Base-by-base conservation (phyloP, 352 stramenopile species). In the Pythium grandisporangium region DNA sequence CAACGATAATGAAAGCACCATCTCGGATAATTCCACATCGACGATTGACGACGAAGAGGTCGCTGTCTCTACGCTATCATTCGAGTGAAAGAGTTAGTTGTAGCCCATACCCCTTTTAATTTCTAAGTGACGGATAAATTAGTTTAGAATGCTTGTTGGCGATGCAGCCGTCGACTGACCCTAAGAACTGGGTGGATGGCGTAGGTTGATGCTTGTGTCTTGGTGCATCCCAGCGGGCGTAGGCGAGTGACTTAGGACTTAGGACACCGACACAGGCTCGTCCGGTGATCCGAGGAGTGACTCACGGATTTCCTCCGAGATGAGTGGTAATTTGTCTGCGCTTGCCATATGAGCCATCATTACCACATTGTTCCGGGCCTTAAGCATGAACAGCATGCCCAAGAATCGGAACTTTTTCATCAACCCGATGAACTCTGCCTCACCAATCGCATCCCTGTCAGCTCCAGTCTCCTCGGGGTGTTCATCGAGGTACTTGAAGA, bases 371-470 rank as follows among this genome's bases (percentile, higher is more conserved):
- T 75, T 72, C 34, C 79, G 79, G 20, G 69, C 70, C 27, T 68
- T 82, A 11, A 66, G 63, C 30, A 87, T 43, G 42, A 87, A 84
- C 2, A 87, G 65, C 21, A 63, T 63, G n/a, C 59, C 62, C 13
- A 87, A 53, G 53, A 87, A 87, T 17, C 67, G 68, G 42, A 82
- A 80, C 25, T 75, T 65, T 8, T 58, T 52, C 21, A 82, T 64
- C 3, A 84, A 45, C 1, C 42, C 51, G 13, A 54, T 56, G 39
- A 87, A 81, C 27, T 61, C 42, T 25, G 26, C 39, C 49, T 73
- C 50, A 29, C 72, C 61, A 27, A 81, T 60, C 14, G 37, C 25
- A 32, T 55, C 29, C 63, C 58, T 75, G 14, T 62, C 37, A 2
- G 30, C 35, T 7, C 29, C n/a, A 17, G 20, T 23, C 26, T 59